phyloP scores from a whole-genome alignment of 108 stramenopile species.

The Parmales sp. region DNA sequence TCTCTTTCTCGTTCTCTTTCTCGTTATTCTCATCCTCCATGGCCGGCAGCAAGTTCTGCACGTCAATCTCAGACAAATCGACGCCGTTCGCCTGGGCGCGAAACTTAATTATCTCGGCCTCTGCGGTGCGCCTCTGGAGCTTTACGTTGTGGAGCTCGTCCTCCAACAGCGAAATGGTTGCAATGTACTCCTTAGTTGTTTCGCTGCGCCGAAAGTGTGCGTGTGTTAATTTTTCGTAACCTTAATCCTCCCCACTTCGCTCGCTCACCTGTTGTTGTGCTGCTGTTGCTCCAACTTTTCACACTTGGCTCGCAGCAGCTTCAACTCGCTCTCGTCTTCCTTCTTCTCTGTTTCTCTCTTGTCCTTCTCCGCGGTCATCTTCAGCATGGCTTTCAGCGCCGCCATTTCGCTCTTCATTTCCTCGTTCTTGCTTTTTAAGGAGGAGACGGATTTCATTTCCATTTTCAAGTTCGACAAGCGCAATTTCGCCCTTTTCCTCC shows the following conservation, averaged over 20 bases:
- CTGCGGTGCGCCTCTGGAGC: neutral
- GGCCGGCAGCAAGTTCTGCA: no score
- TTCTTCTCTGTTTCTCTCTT: conserved; percentile 16
- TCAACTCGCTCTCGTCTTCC: neutral
- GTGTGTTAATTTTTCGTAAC: no score
- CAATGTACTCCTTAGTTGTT: no score
- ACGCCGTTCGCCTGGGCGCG: no score
- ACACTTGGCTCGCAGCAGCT: neutral
- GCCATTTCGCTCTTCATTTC: conserved; percentile 81
- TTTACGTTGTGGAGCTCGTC: neutral
- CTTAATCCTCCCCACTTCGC: no score
- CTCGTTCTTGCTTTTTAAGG: conserved; percentile 71
- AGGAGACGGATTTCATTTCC: conserved; percentile 54
- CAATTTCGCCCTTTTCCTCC: neutral
- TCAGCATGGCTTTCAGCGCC: conserved; percentile 76
- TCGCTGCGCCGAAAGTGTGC: no score
- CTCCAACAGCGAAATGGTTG: neutral
- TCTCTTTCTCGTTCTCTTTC: no score
- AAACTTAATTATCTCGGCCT: neutral
- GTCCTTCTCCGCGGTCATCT: conserved; percentile 52
- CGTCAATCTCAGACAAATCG: no score
- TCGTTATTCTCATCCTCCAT: no score
- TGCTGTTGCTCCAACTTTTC: neutral
- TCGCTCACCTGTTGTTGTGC: no score
- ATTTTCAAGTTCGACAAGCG: neutral